phyloP scores from a whole-genome alignment of 176 grass and related monocot genomes.

The Phyllostachys edulis region DNA sequence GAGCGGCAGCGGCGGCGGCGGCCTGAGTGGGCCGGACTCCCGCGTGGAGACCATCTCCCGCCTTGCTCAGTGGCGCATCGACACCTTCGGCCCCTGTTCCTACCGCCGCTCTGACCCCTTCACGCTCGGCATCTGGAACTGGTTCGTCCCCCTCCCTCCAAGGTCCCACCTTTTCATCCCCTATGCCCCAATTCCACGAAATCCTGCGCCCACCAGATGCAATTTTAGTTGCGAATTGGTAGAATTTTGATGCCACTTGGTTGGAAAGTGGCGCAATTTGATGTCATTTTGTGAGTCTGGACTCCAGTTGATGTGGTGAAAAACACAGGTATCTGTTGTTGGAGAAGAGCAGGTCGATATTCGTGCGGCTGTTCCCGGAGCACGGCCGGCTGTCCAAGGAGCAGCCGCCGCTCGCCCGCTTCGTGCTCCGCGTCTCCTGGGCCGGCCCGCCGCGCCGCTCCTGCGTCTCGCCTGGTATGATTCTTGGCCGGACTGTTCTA shows the following conservation, averaged over 20 bases:
- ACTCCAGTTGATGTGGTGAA: background rate
- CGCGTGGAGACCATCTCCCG: conserved; percentile 89
- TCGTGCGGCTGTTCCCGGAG: conserved; percentile 82
- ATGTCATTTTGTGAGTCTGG: background rate
- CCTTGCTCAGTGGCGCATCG: conserved; percentile 87
- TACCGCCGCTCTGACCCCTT: conserved; percentile 90
- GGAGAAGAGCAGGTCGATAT: conserved; percentile 69
- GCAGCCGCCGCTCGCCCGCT: conserved; percentile 72
- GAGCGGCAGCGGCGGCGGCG: conserved; percentile 7
- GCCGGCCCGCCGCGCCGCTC: conserved; percentile 57
- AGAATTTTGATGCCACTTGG: background rate
- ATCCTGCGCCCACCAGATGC: background rate
- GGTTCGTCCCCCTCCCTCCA: conserved; percentile 13
- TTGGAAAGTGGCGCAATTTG: background rate
- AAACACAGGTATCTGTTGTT: conserved; percentile 70
- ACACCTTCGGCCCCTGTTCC: conserved; percentile 80
- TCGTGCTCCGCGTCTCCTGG: conserved; percentile 74
- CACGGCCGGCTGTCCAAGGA: conserved; percentile 77
- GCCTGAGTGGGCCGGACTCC: conserved; percentile 45
- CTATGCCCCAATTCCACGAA: background rate
- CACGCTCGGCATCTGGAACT: conserved; percentile 96
- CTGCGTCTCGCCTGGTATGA: conserved; percentile 60
- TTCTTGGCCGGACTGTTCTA: background rate
- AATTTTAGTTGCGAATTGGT: background rate
- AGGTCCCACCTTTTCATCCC: background rate